phyloP scores from a whole-genome alignment of 176 grass and related monocot species.

The Eragrostis curvula region DNA sequence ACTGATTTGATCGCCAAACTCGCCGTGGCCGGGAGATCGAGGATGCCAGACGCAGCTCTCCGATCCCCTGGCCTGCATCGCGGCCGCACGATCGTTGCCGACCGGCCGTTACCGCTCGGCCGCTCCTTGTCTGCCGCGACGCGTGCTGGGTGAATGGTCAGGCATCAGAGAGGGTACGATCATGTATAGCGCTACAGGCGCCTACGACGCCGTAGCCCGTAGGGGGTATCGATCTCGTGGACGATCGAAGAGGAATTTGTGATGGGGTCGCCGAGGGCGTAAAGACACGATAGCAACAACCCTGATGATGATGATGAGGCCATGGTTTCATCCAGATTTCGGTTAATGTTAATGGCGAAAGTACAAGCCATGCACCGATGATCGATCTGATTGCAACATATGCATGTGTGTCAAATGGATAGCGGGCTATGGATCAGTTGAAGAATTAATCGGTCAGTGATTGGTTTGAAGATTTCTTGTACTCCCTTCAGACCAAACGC shows the following conservation, averaged over 20 bases:
- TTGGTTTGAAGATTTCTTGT: no score
- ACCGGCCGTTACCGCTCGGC: background rate
- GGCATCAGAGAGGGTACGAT: background rate
- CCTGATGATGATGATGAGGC: background rate
- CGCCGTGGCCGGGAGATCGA: conserved; percentile 9
- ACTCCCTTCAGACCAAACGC: no score
- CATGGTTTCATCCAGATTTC: background rate
- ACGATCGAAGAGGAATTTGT: conserved; percentile 32
- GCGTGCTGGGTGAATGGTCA: conserved; percentile 30
- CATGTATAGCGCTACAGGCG: conserved; percentile 30
- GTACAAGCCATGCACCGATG: background rate
- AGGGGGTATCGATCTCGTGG: background rate
- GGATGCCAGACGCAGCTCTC: no score
- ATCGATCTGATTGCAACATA: conserved; percentile 1
- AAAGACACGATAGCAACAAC: conserved; percentile 12
- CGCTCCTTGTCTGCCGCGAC: background rate
- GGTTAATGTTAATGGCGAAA: background rate
- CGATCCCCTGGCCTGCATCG: background rate
- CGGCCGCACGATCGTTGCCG: conserved; percentile 8
- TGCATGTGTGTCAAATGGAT: no score
- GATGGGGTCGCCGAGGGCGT: background rate
- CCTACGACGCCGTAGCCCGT: conserved; percentile 4
- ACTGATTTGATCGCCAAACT: conserved; percentile 6
- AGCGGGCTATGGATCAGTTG: no score
- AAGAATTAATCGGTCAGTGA: no score